Evolutionary conservation across 352 stramenopile species (phyloP), one percentile per base, ranked within the genome.

Genomic region (Pythium dissimile): DNA sequence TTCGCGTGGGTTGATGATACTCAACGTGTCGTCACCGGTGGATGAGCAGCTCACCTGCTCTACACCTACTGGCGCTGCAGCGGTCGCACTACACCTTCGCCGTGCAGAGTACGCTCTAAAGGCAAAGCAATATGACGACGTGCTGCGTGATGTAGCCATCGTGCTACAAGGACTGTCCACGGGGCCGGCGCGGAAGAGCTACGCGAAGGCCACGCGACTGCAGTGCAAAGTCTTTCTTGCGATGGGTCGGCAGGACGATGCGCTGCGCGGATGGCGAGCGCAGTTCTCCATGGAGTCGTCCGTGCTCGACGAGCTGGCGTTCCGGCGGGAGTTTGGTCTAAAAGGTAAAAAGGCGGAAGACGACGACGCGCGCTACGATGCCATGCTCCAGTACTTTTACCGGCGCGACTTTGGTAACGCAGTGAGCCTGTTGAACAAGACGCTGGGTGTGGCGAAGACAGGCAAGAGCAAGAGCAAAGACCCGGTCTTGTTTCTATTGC

Each of bases 321-420:
- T 66, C 28, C 43, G 42, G 11, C 26, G 45, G 1, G 51, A 59
- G 34, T 66, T 66, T 27, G 38, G 35, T 12, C 23, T 66, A 8
- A 20, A n/a, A 2, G 28, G 28, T n/a, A 18, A 23, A 15, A 37
- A 15, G 8, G 30, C 18, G 15, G 43, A 56, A 31, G 37, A 56
- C 13, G 37, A 49, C 30, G 34, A 57, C 16, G 31, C 24, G 27
- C 32, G 37, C 3, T 66, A 66, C 38, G 44, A 52, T 13, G 30
- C n/a, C 1, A 35, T 45, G 18, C 38, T 66, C 4, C 28, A 56
- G 43, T 51, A 28, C 28, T 21, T 66, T 20, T 62, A 61, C 31
- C 59, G 59, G 13, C 45, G 52, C 13, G 59, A 66, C 39, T 66
- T 50, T 55, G 59, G 59, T 38, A 66, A 66, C 31, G 43, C 44